Conservation (phyloP, 768 basidiomycete species). For the Termitomyces sp. region DNA sequence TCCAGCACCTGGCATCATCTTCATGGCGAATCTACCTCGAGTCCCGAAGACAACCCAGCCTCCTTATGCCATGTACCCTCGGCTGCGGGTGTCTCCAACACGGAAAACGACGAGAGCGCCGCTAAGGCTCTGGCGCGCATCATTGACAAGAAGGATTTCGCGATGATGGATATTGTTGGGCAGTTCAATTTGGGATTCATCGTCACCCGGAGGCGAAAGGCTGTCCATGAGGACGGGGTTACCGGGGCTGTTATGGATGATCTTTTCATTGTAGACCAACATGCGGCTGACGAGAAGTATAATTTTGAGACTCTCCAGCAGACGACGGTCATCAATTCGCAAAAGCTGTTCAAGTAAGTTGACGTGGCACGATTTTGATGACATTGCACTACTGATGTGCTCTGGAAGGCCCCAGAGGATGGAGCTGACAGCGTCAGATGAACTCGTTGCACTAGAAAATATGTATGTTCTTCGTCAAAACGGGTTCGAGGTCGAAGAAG, state of each 20-base stretch:
- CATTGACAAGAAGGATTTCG: constrained; percentile 86
- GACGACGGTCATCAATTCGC: constrained; percentile 87
- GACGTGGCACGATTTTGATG: neutral
- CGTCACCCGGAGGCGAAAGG: constrained; percentile 61
- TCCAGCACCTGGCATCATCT: constrained; percentile 18
- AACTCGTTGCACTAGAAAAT: constrained; percentile 84
- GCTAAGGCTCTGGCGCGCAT: constrained; percentile 76
- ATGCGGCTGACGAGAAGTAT: constrained; percentile 97
- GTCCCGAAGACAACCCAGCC: neutral
- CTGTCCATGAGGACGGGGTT: constrained; percentile 2
- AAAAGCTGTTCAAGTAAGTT: constrained; percentile 75
- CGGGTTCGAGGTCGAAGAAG: constrained; percentile 80
- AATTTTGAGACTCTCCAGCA: constrained; percentile 94
- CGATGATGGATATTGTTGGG: constrained; percentile 77
- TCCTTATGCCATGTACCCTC: constrained; percentile 16
- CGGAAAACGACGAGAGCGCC: constrained; percentile 47
- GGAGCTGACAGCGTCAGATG: constrained; percentile 87
- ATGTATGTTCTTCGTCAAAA: constrained; percentile 78
- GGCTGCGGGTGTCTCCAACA: constrained; percentile 39
- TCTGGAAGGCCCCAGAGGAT: constrained; percentile 63
- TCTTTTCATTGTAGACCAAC: constrained; percentile 95
- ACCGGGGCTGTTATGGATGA: constrained; percentile 57
- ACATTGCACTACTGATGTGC: neutral
- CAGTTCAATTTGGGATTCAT: constrained; percentile 98
- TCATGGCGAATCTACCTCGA: neutral